Evolutionary conservation across 305 asterid species (phyloP).

Genomic region (Ajuga reptans): DNA sequence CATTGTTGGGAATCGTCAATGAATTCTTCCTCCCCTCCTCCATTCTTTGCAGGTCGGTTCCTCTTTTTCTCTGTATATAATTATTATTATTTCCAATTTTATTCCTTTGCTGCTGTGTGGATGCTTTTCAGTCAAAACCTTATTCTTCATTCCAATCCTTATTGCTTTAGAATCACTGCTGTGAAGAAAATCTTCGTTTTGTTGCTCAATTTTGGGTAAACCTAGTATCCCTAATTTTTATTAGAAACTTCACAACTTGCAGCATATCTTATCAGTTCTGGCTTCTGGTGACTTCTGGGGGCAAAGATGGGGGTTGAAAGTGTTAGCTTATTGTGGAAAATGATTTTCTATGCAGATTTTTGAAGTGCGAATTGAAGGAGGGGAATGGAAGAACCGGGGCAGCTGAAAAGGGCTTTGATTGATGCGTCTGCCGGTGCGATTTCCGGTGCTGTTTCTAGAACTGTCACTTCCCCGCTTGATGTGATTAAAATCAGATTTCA

Average conservation of each 20-base stretch:
- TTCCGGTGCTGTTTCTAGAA: constrained; percentile 74
- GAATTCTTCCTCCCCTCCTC: constrained; percentile 27
- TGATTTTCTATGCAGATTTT: constrained; percentile 22
- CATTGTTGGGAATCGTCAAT: constrained; percentile 23
- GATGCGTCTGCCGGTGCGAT: constrained; percentile 80
- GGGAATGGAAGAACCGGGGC: constrained; percentile 63
- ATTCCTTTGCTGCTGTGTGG: not conserved
- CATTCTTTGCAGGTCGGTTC: constrained; percentile 26
- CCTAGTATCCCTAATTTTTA: not conserved
- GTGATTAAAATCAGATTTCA: constrained; percentile 91
- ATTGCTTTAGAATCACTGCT: not conserved
- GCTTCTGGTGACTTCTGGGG: constrained; percentile 22
- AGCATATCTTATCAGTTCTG: constrained; percentile 13
- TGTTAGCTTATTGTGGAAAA: constrained; percentile 12
- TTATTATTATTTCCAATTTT: not conserved
- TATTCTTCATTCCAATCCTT: not conserved
- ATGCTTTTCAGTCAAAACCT: not conserved
- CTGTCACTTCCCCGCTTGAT: constrained; percentile 84
- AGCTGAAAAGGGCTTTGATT: constrained; percentile 63
- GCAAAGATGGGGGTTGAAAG: constrained; percentile 12
- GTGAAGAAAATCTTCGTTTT: not conserved
- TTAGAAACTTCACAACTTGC: constrained; percentile 19
- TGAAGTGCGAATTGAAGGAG: constrained; percentile 28
- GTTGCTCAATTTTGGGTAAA: constrained; percentile 5
- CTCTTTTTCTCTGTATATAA: not conserved